Percentiles rank a stretch among this genome's conserved stretches.
Evolutionary conservation across 1,284 basidiomycete species (phyloP).

Genomic region (Heterobasidion parviporum): DNA sequence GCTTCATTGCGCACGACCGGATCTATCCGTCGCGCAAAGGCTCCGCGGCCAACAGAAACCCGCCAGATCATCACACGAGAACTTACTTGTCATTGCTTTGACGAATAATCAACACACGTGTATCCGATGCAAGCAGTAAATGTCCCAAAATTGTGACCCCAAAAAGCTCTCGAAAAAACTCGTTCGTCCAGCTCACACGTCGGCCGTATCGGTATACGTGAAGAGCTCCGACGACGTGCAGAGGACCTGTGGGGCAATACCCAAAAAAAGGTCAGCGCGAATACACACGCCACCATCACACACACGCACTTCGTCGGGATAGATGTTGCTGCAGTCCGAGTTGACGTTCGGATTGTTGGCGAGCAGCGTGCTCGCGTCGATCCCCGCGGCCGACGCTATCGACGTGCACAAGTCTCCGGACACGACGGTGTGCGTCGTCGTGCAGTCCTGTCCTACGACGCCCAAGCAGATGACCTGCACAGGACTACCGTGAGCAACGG

Average conservation of each 20-base stretch:
- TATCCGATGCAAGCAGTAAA: too few relatives aligned
- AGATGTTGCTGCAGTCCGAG: slow-evolving; percentile 38
- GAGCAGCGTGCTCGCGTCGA: slow-evolving; percentile 30
- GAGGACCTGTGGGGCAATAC: background rate
- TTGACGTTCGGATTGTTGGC: slow-evolving; percentile 51
- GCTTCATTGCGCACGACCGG: too few relatives aligned
- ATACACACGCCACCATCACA: background rate
- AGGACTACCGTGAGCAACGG: background rate
- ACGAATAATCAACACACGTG: too few relatives aligned
- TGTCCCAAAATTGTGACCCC: too few relatives aligned
- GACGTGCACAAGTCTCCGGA: slow-evolving; percentile 32
- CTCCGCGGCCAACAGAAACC: too few relatives aligned
- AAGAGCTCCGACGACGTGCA: background rate
- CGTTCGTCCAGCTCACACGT: background rate
- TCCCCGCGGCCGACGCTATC: slow-evolving; percentile 27
- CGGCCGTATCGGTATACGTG: background rate
- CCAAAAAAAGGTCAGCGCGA: background rate
- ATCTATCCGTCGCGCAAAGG: too few relatives aligned
- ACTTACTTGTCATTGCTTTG: too few relatives aligned
- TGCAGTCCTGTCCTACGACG: slow-evolving; percentile 14
- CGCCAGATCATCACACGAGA: too few relatives aligned
- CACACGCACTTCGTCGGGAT: slow-evolving; percentile 29
- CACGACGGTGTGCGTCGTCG: slow-evolving; percentile 29
- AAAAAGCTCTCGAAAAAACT: too few relatives aligned
- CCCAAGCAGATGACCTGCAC: slow-evolving; percentile 36